A percentile compares a stretch with the other conserved stretches of the same genome.
Conservation (phyloP, 345 rosid species). For the Limnanthes douglasii region DNA sequence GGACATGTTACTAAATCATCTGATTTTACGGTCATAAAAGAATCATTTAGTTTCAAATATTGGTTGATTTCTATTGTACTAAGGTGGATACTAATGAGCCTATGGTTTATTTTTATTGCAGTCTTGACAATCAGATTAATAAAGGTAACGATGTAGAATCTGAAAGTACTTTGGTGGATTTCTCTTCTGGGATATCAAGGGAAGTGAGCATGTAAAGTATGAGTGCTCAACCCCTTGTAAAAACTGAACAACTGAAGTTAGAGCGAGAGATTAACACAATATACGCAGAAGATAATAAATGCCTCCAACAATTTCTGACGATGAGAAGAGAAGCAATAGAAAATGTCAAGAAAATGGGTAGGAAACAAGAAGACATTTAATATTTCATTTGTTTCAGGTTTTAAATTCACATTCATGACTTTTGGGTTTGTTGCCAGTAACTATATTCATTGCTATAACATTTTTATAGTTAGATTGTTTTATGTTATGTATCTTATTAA, state of each 20-base stretch:
- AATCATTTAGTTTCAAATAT: slow-evolving; percentile 29
- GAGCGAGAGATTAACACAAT: slow-evolving; percentile 43
- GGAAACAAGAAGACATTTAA: slow-evolving; percentile 27
- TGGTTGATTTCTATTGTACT: slow-evolving; percentile 27
- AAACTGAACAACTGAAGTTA: slow-evolving; percentile 27
- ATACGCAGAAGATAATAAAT: slow-evolving; percentile 33
- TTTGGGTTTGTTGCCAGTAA: too few species aligned
- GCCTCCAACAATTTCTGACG: slow-evolving; percentile 42
- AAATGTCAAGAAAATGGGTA: slow-evolving; percentile 45
- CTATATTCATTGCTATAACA: too few species aligned
- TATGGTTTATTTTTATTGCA: slow-evolving; percentile 12
- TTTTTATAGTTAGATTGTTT: too few species aligned
- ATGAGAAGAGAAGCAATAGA: slow-evolving; percentile 53
- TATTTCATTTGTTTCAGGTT: too few species aligned
- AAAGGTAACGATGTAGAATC: neutral
- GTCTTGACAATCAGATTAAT: slow-evolving; percentile 8
- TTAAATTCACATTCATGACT: too few species aligned
- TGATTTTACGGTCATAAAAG: slow-evolving; percentile 12
- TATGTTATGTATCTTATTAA: too few species aligned
- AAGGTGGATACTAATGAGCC: slow-evolving; percentile 11
- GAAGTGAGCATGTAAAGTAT: slow-evolving; percentile 18
- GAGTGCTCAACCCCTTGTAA: slow-evolving; percentile 17
- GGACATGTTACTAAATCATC: slow-evolving; percentile 7
- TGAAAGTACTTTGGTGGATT: slow-evolving; percentile 11
- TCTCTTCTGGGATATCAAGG: slow-evolving; percentile 27